Percentiles rank a stretch among this genome's conserved stretches.
These are phyloP conservation scores for Miscanthus lutarioriparius DNA, from an alignment of 176 grass and related monocot species.

Conservation along the genomic window DNA sequence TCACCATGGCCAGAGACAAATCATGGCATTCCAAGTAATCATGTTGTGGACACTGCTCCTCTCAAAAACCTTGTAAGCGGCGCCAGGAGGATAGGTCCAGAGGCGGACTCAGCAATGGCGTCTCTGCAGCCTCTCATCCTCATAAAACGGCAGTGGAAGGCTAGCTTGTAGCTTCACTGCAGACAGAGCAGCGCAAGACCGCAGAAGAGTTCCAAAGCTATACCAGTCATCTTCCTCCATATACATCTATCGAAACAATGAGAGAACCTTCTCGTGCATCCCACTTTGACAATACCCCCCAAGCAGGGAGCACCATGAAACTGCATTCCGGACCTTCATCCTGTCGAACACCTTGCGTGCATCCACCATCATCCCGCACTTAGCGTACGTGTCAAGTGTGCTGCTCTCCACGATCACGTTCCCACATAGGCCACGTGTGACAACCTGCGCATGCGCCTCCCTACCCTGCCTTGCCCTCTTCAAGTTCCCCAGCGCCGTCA, in stretches of 20 bases:
- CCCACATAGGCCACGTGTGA: conserved; percentile 60
- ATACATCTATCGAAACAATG: conserved; percentile 63
- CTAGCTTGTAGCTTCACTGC: conserved; percentile 52
- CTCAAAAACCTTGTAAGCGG: conserved; percentile 55
- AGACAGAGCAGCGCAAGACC: conserved; percentile 63
- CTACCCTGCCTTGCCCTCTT: conserved; percentile 52
- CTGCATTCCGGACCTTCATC: conserved; percentile 63
- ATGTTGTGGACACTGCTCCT: conserved; percentile 53
- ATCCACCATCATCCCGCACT: conserved; percentile 60
- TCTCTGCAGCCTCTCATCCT: conserved; percentile 55
- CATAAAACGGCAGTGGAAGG: conserved; percentile 71
- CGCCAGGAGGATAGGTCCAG: no score
- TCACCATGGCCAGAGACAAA: conserved; percentile 62
- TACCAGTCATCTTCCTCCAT: conserved; percentile 50
- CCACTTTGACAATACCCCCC: conserved; percentile 69
- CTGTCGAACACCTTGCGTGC: conserved; percentile 70
- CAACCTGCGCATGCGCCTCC: conserved; percentile 54
- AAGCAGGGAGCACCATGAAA: conserved; percentile 78
- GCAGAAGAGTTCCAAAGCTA: conserved; percentile 66
- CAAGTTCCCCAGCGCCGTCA: conserved; percentile 68
- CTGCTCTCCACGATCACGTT: conserved; percentile 86
- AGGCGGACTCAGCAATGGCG: conserved; percentile 71
- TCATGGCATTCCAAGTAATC: conserved; percentile 92
- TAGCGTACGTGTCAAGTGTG: conserved; percentile 81
- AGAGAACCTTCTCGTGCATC: conserved; percentile 50